These are phyloP conservation scores for Fraxinus pennsylvanica DNA, from an alignment of 257 asterid species.

Conservation along the genomic window DNA sequence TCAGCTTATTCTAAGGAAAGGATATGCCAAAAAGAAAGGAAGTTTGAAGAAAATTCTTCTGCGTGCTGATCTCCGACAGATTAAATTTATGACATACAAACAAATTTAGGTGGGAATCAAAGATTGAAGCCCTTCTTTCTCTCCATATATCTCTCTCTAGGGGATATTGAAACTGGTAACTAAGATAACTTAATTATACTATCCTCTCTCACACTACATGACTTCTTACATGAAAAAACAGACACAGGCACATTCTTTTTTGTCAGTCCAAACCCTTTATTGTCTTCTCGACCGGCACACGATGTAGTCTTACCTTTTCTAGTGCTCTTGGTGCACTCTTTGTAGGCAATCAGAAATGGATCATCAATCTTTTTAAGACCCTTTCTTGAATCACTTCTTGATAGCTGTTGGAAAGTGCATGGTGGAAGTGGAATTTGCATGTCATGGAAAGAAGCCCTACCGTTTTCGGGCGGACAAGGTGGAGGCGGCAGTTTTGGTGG, in stretches of 20 bases:
- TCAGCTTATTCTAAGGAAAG: neutral
- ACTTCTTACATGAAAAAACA: constrained; percentile 55
- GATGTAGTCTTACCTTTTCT: constrained; percentile 31
- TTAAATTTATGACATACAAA: neutral
- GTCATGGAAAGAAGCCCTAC: constrained; percentile 32
- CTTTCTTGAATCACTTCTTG: constrained; percentile 36
- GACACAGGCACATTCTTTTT: constrained; percentile 49
- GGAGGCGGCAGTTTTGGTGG: constrained; percentile 54
- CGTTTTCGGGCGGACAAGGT: constrained; percentile 38
- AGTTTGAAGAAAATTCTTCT: too few species aligned
- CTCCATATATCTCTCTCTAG: neutral
- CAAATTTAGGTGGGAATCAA: neutral
- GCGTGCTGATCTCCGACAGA: neutral
- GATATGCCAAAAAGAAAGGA: neutral
- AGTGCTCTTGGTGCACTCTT: constrained; percentile 66
- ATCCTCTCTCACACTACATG: constrained; percentile 43
- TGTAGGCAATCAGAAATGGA: constrained; percentile 65
- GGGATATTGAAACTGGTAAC: constrained; percentile 50
- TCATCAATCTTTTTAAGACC: constrained; percentile 51
- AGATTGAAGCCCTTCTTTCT: neutral
- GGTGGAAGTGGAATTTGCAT: constrained; percentile 48
- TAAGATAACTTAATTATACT: constrained; percentile 43
- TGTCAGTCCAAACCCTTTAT: constrained; percentile 32
- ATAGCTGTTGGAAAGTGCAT: constrained; percentile 45
- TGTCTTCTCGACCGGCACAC: constrained; percentile 17